Evolutionary conservation across 352 stramenopile species (phyloP), one percentile per base, ranked within the genome.

Genomic region (Phytophthora nicotianae): DNA sequence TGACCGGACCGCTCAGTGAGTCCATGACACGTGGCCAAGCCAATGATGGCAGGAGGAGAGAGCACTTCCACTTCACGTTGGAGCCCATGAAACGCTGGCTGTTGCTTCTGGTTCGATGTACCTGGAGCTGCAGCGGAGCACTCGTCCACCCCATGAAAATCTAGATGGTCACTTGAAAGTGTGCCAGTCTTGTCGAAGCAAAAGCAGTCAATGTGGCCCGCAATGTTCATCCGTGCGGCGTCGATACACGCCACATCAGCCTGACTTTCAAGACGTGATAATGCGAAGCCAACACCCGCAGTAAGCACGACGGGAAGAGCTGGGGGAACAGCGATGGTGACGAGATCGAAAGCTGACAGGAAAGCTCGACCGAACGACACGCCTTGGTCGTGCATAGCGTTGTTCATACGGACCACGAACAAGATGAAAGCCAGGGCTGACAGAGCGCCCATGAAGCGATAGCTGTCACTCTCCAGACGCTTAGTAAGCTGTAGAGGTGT

Each of bases 131-230:
- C 37, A 40, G 45, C 46, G 0, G 71, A 68, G 47, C 83, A 87
- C 46, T 88, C 76, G 33, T 94, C 85, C 0, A 92, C 78, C 16
- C 83, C 83, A 24, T 88, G 75, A 51, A 91, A 91, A 40, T 90
- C 74, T 17, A 94, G 50, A 40, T 87, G 77, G 17, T 92, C 85
- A 33, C 70, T 87, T 8, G 85, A 90, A 5, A 94, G 60, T 9
- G 85, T 94, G 1, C 85, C 85, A 5, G 85, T 94, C 73, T 94
- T 94, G 65, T 94, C 85, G 40, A 94, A 94, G 60, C 83, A 92
- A 33, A 92, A 92, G 43, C 75, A 89, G 40, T 90, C 69, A 5
- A 93, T 52, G 43, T 93, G 83, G 0, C 85, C 85, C 0, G 77
- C 74, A 20, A 91, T 59, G 58, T 91, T 91, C 62, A 93, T 77